Evolutionary conservation across 805 yeast genomes (phyloP), one percentile per base, ranked within the genome.

Genomic region (Barnettozyma siamensis): DNA sequence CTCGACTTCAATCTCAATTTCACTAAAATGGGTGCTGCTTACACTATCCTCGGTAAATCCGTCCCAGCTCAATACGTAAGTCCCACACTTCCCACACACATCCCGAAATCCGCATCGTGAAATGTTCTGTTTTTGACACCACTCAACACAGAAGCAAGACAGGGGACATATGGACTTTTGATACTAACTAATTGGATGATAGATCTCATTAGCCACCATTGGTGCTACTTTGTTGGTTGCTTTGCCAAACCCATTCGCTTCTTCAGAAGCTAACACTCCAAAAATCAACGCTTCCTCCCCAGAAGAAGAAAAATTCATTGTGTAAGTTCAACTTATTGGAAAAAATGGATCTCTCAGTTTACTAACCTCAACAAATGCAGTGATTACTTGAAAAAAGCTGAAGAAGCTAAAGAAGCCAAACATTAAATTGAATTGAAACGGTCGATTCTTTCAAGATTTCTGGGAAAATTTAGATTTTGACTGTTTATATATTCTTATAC

Each of bases 241-340:
- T 46, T 63, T 72, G 37, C 93, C 93, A 61, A 83, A 86, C 64
- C 87, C 89, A 64, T 80, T 65, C 41, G 54, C 63, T 9, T 29
- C 54, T 10, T 17, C 49, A 18, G 45, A 47, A 41, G 66, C 78
- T 20, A 70, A 75, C 50, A 71, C 78, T 51, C 75, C 82, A 55
- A 70, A 73, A 47, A 75, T 88, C 63, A 76, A 78, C 50, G 95
- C 95, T 50, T 65, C 78, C 42, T 76, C 88, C 38, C 79, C 88
- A 53, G 97, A 88, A 59, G 97, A 89, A 71, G 95, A 86, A 65
- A 80, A 83, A 64, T 89, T 84, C 70, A 82, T 89, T 37, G 36
- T 39, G 47, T 45, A 32, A 32, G 49, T 45, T 21, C n/a, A 30
- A n/a, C 23, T n/a, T 19, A 12, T 10, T 18, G 24, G 9, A 21